Conservation (phyloP, 495 filamentous ascomycete genomes). For the Aspergillus carlsbadensis region DNA sequence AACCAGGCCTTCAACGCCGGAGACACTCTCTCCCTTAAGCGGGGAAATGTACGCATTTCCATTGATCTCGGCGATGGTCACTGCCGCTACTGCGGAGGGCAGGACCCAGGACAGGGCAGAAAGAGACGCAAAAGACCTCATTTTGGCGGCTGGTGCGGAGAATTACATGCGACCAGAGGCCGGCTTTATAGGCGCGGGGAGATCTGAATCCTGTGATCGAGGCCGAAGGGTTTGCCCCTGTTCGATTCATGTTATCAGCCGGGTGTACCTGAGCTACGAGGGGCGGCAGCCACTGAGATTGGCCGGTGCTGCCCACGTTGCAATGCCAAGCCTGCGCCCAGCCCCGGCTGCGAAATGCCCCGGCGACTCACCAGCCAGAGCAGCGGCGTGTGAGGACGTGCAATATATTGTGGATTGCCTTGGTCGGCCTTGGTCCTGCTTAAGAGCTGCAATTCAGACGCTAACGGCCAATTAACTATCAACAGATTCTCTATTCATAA, state of each 20-base stretch:
- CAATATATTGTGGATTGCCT: not conserved
- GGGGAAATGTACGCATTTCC: constrained; percentile 59
- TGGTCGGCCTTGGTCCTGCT: not conserved
- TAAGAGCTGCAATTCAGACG: not conserved
- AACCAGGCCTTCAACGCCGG: constrained; percentile 56
- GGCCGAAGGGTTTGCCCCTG: not conserved
- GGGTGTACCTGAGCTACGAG: not conserved
- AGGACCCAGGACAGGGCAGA: constrained; percentile 3
- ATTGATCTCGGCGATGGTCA: constrained; percentile 61
- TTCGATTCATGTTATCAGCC: not conserved
- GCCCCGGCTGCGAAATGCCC: not conserved
- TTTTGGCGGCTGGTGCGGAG: not conserved
- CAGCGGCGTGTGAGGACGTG: not conserved
- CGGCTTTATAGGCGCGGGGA: not conserved
- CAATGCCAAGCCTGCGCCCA: constrained; percentile 15
- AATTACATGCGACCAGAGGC: not conserved
- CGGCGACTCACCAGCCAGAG: constrained; percentile 3
- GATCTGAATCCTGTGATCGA: not conserved
- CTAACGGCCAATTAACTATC: constrained; percentile 3
- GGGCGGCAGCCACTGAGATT: constrained; percentile 1
- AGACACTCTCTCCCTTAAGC: constrained; percentile 47
- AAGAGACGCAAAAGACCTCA: constrained; percentile 8
- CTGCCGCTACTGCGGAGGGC: constrained; percentile 36
- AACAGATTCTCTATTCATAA: not conserved
- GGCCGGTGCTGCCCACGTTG: constrained; percentile 17